These are phyloP conservation scores for Colletotrichum lupini DNA, from an alignment of 2,329 filamentous ascomycete species.

Conservation along the genomic window DNA sequence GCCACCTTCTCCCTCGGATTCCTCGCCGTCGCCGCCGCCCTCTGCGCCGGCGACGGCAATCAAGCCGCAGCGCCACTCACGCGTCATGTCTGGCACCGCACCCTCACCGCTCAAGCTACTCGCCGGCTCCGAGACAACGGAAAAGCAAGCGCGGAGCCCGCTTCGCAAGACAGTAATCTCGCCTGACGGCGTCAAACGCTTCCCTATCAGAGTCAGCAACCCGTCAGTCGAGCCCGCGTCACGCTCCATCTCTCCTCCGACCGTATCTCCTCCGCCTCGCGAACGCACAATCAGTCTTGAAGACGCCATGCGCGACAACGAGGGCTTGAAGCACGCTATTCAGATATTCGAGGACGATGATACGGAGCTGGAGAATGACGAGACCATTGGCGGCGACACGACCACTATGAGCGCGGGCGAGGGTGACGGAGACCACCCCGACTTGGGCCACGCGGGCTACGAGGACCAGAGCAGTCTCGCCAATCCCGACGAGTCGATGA, in stretches of 20 bases:
- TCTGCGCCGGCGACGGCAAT: conserved; percentile 26
- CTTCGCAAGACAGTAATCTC: conserved; percentile 55
- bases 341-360: conserved; percentile 70
- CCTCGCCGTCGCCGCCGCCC: conserved; percentile 29
- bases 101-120: conserved; percentile 70
- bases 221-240: conserved; percentile 37
- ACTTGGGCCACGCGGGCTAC: conserved; percentile 42
- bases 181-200: conserved; percentile 59
- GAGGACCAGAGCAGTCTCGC: conserved; percentile 51
- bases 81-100: conserved; percentile 67
- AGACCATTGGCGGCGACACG: conserved; percentile 27
- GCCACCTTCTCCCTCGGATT: conserved; percentile 53
- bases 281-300: conserved; percentile 60
- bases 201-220: conserved; percentile 67
- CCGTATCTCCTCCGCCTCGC: conserved; percentile 30
- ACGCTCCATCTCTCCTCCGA: conserved; percentile 29
- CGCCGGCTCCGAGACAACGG: conserved; percentile 43
- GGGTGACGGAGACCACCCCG: conserved; percentile 22
- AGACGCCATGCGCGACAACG: conserved; percentile 65
- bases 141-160: conserved; percentile 45
- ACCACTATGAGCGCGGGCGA: conserved; percentile 38
- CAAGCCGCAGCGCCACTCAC: conserved; percentile 56
- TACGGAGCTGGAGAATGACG: conserved; percentile 16
- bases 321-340: conserved; percentile 68
- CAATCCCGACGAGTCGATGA: conserved; percentile 75